Conservation (phyloP, 2,329 filamentous ascomycete genomes). For the Hymenoscyphus infarciens region DNA sequence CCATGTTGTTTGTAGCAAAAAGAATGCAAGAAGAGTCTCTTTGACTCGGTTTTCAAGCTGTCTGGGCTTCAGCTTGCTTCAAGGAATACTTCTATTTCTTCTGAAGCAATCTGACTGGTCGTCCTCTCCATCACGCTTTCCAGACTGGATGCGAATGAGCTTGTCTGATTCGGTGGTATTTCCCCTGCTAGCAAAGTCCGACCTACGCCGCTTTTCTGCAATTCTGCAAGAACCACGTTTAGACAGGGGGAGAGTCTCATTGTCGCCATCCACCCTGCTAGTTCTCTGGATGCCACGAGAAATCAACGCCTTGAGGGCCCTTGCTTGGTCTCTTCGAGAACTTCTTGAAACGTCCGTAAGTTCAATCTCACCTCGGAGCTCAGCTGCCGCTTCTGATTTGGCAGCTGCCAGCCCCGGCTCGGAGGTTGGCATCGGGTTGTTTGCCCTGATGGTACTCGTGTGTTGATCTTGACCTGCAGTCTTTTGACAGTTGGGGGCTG, state of each 20-base stretch:
- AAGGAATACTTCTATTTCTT: neutral
- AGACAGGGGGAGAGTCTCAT: slow-evolving; percentile 11
- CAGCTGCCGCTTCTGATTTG: slow-evolving; percentile 14
- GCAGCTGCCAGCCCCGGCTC: slow-evolving; percentile 9
- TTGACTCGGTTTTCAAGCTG: neutral
- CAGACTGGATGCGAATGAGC: neutral
- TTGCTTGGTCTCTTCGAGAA: slow-evolving; percentile 18
- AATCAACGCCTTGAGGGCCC: slow-evolving; percentile 3
- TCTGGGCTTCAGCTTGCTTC: neutral
- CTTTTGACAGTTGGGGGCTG: neutral
- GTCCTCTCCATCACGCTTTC: slow-evolving; percentile 9
- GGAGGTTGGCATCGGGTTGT: neutral
- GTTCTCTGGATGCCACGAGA: slow-evolving; percentile 15
- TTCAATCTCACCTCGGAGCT: slow-evolving; percentile 15
- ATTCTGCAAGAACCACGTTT: slow-evolving; percentile 17
- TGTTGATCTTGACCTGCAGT: neutral
- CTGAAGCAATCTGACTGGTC: slow-evolving; percentile 6
- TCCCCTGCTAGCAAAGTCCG: neutral
- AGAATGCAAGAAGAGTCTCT: slow-evolving; percentile 7
- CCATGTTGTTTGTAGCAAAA: neutral
- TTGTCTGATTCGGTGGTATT: neutral
- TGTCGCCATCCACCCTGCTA: slow-evolving; percentile 13
- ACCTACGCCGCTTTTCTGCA: slow-evolving; percentile 17
- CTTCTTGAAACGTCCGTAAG: slow-evolving; percentile 14
- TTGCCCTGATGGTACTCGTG: neutral